Evolutionary conservation across 305 asterid genomes (phyloP), one percentile per base, ranked within the genome.

Genomic region (Fraxinus latifolia): DNA sequence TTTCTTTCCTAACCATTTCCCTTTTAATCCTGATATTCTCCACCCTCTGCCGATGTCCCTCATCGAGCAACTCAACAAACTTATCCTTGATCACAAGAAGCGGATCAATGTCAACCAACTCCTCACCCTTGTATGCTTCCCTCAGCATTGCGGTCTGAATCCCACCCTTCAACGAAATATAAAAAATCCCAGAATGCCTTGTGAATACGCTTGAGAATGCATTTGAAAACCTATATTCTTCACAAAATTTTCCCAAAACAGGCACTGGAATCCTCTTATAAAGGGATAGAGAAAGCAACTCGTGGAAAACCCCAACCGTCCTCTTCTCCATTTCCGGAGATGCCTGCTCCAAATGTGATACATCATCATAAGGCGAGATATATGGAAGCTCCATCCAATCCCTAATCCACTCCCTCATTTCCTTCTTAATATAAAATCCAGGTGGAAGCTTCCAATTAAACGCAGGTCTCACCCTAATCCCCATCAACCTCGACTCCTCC

Each of bases 371-470:
- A 0, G 98, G 99, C 37, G 98, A 96, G 72, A 93, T 80, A 83
- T 94, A 96, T 7, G 98, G 97, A 14, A 94, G 83, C 85, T 94
- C 99, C 84, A 91, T 87, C 98, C 98, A 96, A 83, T 96, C 98
- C 84, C 93, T 89, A 74, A 96, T 84, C 98, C 99, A 94, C 81
- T 94, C 98, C 90, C 97, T 91, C 96, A 96, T 93, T 78, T 91
- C 97, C 93, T 92, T 91, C 92, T 86, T 96, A 73, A 94, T 81
- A 77, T 85, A 90, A 76, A 94, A 90, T 0, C 98, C 98, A 0
- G 85, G 86, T 0, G 97, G 99, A 44, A 93, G 92, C 78, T 89
- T 90, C 98, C 98, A 94, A 21, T 83, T 79, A 55, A 96, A 96
- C 5, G 83, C 88, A 7, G 98, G 97, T 85, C 97, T 87, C 8